A percentile compares a stretch with the other conserved stretches of the same genome.
Evolutionary conservation across 2,329 filamentous ascomycete genomes (phyloP).

Genomic region (Cercospora beticola): DNA sequence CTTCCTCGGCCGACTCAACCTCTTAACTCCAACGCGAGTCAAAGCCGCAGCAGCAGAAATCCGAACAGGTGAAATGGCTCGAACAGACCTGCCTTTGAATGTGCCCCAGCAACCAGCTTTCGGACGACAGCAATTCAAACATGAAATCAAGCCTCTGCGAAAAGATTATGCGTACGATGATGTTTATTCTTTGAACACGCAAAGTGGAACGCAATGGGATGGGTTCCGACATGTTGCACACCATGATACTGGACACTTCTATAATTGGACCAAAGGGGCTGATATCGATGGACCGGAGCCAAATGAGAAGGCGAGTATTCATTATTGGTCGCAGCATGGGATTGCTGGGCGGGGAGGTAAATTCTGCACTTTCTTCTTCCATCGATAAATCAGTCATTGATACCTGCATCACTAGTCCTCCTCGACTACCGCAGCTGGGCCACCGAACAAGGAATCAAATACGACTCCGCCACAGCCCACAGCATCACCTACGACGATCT

Average conservation of each 20-base stretch:
- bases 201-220: constrained; percentile 49
- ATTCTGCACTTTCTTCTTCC: neutral
- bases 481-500: constrained; percentile 50
- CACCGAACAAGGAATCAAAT: constrained; percentile 43
- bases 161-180: constrained; percentile 45
- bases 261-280: constrained; percentile 44
- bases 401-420: constrained; percentile 31
- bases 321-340: constrained; percentile 48
- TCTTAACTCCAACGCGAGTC: constrained; percentile 57
- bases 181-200: constrained; percentile 46
- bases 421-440: constrained; percentile 48
- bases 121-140: constrained; percentile 53
- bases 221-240: constrained; percentile 49
- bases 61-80: constrained; percentile 55
- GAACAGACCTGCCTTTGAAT: constrained; percentile 56
- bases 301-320: constrained; percentile 48
- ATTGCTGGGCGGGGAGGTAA: constrained; percentile 44
- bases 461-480: constrained; percentile 45
- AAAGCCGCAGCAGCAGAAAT: constrained; percentile 56
- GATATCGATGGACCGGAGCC: constrained; percentile 44
- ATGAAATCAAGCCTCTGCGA: constrained; percentile 51
- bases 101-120: constrained; percentile 56
- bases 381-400: neutral
- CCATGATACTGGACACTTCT: constrained; percentile 41
- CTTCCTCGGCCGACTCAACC: constrained; percentile 55